Conservation (phyloP, 371 early-diverging fungal genomes). For the Lichtheimia hyalospora region DNA sequence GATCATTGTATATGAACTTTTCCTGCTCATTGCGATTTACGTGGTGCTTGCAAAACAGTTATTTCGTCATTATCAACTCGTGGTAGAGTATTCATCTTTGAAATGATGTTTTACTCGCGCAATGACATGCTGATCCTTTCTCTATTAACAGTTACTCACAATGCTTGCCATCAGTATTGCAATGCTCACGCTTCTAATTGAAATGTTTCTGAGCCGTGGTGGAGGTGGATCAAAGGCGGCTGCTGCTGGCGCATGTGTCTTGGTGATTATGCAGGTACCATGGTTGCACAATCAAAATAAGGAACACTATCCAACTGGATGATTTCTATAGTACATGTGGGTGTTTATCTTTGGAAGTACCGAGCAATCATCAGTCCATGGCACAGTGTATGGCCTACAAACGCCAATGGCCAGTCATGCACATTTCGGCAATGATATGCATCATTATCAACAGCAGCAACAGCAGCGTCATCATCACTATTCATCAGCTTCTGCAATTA, state of each 20-base stretch:
- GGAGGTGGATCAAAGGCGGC: constrained; percentile 34
- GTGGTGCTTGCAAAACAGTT: constrained; percentile 13
- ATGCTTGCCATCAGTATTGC: constrained; percentile 58
- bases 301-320: neutral
- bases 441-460: constrained; percentile 12
- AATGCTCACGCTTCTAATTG: constrained; percentile 43
- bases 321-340: constrained; percentile 49
- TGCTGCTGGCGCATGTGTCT: constrained; percentile 61
- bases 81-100: constrained; percentile 7
- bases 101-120: no score
- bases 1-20: constrained; percentile 24
- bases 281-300: neutral
- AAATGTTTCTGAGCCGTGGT: constrained; percentile 11
- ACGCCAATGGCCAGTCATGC: constrained; percentile 7
- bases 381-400: constrained; percentile 34
- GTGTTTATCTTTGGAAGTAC: constrained; percentile 72
- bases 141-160: constrained; percentile 44
- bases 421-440: neutral
- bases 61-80: constrained; percentile 14
- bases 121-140: no score
- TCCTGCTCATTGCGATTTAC: constrained; percentile 12
- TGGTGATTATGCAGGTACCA: constrained; percentile 51
- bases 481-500: neutral
- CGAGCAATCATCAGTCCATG: constrained; percentile 60
- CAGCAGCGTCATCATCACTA: constrained; percentile 9